Conservation (phyloP, 1,284 basidiomycete genomes). For the Pseudozyma hubeiensis region DNA sequence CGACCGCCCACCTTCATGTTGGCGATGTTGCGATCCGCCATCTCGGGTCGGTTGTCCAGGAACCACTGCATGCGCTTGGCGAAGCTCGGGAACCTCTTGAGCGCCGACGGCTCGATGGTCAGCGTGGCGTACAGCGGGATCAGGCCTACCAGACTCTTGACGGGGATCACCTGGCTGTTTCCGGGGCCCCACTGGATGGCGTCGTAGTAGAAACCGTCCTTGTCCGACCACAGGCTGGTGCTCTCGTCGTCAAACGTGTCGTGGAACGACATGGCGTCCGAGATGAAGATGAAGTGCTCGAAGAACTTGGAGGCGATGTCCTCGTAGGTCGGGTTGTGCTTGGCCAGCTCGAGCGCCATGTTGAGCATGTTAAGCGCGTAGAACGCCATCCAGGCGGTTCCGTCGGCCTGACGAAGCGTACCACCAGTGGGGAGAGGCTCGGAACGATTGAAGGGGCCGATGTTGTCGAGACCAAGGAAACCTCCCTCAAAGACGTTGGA, state of each 20-base stretch:
- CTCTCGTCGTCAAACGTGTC: slow-evolving; percentile 73
- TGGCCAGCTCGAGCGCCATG: slow-evolving; percentile 95
- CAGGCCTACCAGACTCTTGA: slow-evolving; percentile 91
- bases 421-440: slow-evolving; percentile 91
- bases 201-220: slow-evolving; percentile 98
- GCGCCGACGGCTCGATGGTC: slow-evolving; percentile 86
- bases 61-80: slow-evolving; percentile 99
- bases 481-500: slow-evolving; percentile 98
- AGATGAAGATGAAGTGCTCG: slow-evolving; percentile 73
- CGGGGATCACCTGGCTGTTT: slow-evolving; percentile 82
- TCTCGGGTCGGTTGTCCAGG: slow-evolving; percentile 87
- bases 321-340: slow-evolving; percentile 96
- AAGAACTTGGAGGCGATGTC: slow-evolving; percentile 99
- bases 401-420: slow-evolving; percentile 89
- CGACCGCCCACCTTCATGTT: slow-evolving; percentile 76
- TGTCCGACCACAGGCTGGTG: slow-evolving; percentile 89
- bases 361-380: slow-evolving; percentile 97
- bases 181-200: slow-evolving; percentile 84
- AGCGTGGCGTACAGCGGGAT: slow-evolving; percentile 95
- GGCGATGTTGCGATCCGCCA: slow-evolving; percentile 92
- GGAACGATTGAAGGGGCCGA: slow-evolving; percentile 96
- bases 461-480: slow-evolving; percentile 97
- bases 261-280: slow-evolving; percentile 88
- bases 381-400: slow-evolving; percentile 99
- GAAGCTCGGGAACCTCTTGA: slow-evolving; percentile 94